Evolutionary conservation across 306 rosid species (phyloP).

Genomic region (Quercus dentata): DNA sequence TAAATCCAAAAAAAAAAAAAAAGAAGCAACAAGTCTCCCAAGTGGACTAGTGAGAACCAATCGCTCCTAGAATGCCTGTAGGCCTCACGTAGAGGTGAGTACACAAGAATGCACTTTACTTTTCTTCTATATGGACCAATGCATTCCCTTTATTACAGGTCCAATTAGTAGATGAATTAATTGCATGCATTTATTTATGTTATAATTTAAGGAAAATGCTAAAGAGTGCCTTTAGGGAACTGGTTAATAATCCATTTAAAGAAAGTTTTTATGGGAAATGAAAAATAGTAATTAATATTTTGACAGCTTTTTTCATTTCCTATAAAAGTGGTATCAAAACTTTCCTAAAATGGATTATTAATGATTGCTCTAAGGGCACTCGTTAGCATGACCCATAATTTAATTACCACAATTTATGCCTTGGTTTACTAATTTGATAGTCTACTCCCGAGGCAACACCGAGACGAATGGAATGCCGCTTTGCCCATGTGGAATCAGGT

Average conservation of each 20-base stretch:
- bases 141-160: neutral
- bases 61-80: neutral
- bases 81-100: neutral
- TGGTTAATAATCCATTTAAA: too few species aligned
- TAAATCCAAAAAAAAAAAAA: too few species aligned
- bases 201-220: neutral
- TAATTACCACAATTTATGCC: conserved; percentile 84
- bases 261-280: too few species aligned
- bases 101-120: neutral
- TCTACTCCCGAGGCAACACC: conserved; percentile 77
- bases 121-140: neutral
- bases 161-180: neutral
- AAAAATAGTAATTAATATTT: too few species aligned
- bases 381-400: neutral
- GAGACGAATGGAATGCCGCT: conserved; percentile 51
- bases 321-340: too few species aligned
- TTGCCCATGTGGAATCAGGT: conserved; percentile 60
- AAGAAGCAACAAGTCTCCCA: neutral
- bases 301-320: too few species aligned
- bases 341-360: too few species aligned
- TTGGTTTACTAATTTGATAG: conserved; percentile 86
- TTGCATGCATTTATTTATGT: neutral
- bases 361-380: too few species aligned
- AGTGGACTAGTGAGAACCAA: neutral
- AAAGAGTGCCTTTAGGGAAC: too few species aligned